Base-by-base conservation (phyloP, 2,329 filamentous ascomycete genomes). In the Coleophoma cylindrospora region DNA sequence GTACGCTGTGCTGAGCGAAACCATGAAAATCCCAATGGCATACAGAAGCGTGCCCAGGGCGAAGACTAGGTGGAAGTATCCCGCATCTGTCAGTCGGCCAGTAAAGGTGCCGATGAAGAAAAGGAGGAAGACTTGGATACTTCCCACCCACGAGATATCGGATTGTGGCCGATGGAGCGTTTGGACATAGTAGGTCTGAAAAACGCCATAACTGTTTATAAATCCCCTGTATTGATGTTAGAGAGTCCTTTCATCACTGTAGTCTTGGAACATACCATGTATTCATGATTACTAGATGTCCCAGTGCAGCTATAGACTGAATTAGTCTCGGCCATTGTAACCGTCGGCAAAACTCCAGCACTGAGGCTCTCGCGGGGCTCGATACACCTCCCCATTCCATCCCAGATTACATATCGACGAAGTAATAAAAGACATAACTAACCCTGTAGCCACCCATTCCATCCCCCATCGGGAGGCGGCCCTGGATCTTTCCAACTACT, bases 101-200 rank as follows among this genome's bases (percentile, higher is more conserved):
- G 68, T 63, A 33, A 73, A 62, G 9, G 65, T 68, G 4, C 70
- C 68, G 6, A 71, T 54, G 43, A 72, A 68, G 54, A 72, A 72
- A 13, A 73, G 59, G 13, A 72, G 58, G 52, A 70, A 74, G 34
- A 70, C 58, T 52, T 74, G 70, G 13, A 72, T 57, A n/a, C 63
- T 63, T n/a, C 72, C 71, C n/a, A 75, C 64, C 73, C 71, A 75
- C 17, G 71, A 71, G 27, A 74, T 68, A 27, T 64, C 60, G 1
- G 67, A 69, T 2, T 68, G 62, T 1, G 66, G 54, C 3, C 59
- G 57, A 1, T 58, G 34, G 8, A 74, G 60, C 0, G 58, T 48
- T 5, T 59, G 59, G 3, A 64, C 61, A 52, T 75, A 74, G 58
- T 73, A 72, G 13, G 64, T 60, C 60, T 75, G 71, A 52, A 73